Evolutionary conservation across 495 filamentous ascomycete species (phyloP).

Genomic region (Penicillium macrosclerotiorum): DNA sequence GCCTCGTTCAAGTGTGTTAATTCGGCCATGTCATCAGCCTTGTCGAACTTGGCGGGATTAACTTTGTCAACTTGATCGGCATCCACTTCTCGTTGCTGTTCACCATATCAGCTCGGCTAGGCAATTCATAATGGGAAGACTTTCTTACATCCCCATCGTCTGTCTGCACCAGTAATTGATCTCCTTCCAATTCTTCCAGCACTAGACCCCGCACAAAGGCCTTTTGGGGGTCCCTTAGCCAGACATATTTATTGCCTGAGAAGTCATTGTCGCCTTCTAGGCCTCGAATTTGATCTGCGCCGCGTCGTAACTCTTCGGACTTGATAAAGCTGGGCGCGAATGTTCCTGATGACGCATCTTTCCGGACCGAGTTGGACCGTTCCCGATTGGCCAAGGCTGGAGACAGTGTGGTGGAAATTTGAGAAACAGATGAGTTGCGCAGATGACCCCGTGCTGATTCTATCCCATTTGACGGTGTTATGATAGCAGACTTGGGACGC

Average conservation of each 20-base stretch:
- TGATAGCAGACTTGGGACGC: slow-evolving; percentile 71
- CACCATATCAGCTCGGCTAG: slow-evolving; percentile 2
- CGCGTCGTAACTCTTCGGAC: slow-evolving; percentile 66
- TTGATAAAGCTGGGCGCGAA: slow-evolving; percentile 97
- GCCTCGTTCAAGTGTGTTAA: slow-evolving; percentile 96
- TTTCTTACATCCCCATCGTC: slow-evolving; percentile 83
- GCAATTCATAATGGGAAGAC: background rate
- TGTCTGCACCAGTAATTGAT: slow-evolving; percentile 77
- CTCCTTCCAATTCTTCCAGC: slow-evolving; percentile 70
- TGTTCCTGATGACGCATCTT: slow-evolving; percentile 62
- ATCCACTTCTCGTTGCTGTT: slow-evolving; percentile 81
- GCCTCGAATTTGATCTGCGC: slow-evolving; percentile 65
- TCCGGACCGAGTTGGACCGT: slow-evolving; percentile 62
- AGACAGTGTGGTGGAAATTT: slow-evolving; percentile 31
- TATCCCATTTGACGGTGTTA: slow-evolving; percentile 53
- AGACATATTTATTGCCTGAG: slow-evolving; percentile 98
- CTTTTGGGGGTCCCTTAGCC: slow-evolving; percentile 80
- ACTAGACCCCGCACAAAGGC: slow-evolving; percentile 94
- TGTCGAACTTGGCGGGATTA: slow-evolving; percentile 99
- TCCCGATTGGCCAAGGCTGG: slow-evolving; percentile 27
- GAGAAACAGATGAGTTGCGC: slow-evolving; percentile 56
- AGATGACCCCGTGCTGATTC: slow-evolving; percentile 46
- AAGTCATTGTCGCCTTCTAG: slow-evolving; percentile 97
- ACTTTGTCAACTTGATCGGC: slow-evolving; percentile 91
- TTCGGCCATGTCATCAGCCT: slow-evolving; percentile 98